Evolutionary conservation across 2,329 filamentous ascomycete species (phyloP), one percentile per base, ranked within the genome.

Genomic region (Juglanconis sp.): DNA sequence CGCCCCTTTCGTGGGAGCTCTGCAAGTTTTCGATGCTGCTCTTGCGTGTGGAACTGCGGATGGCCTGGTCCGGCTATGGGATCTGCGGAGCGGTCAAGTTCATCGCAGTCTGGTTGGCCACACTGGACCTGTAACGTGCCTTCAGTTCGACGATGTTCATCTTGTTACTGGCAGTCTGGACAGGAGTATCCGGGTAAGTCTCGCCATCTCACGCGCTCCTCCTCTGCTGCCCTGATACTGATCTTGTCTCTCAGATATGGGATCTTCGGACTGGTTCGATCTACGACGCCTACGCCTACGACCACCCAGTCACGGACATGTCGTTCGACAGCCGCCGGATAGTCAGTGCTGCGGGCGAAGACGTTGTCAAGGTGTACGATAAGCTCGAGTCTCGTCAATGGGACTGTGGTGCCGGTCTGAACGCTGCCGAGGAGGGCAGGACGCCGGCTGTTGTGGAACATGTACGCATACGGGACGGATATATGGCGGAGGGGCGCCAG

Each of bases 341-440:
- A 66, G 92, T 95, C 38, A 86, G 90, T 56, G 94, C 95, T 2
- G 92, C 92, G 0, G 91, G 93, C 47, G 95, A 98, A 74, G 88
- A 92, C 69, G 92, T 98, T 31, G 93, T 95, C 68, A 99, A 99
- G 77, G 90, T 99, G 62, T 99, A 98, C 77, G 95, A 99, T 78
- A 98, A 98, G 81, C 88, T 92, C 3, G 95, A 99, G 72, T 92
- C 92, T 46, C 82, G 91, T 63, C 95, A 98, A 74, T 99, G 95
- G 95, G 92, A 96, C 73, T 97, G 93, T 74, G 95, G 95, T 56
- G 88, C 92, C 2, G 94, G 93, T 40, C 86, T 90, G 52, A 82
- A 81, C 3, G 87, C 87, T 61, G 85, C 87, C 24, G 87, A 89
- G 56, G 83, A 86, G 59, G 85, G 83, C 11, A 87, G 85, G 67